These are phyloP conservation scores for Cucurbita argyrosperma DNA, from an alignment of 306 rosid species.

Conservation along the genomic window DNA sequence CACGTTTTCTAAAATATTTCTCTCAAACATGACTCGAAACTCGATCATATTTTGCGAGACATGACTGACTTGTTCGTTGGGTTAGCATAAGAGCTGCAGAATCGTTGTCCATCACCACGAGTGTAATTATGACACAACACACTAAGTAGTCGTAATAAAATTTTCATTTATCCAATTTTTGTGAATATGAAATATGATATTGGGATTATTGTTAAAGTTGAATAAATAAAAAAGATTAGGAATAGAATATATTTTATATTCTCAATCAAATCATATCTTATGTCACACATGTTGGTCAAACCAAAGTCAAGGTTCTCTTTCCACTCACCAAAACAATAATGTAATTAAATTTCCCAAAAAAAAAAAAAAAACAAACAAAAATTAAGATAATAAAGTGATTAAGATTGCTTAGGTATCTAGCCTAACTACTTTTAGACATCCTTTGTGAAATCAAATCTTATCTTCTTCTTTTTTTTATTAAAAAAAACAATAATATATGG, in stretches of 20 bases:
- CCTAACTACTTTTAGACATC: not conserved
- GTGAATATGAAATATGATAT: not conserved
- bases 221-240: not conserved
- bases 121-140: no score
- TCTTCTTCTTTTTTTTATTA: not conserved
- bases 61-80: no score
- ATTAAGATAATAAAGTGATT: not conserved
- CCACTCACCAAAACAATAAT: not conserved
- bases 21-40: no score
- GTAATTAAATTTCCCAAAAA: not conserved
- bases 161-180: not conserved
- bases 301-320: not conserved
- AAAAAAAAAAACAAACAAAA: not conserved
- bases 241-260: not conserved
- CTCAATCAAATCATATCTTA: not conserved
- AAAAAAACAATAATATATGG: not conserved
- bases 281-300: not conserved
- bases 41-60: no score
- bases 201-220: not conserved
- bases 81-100: no score
- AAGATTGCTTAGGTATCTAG: not conserved
- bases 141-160: no score
- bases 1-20: no score
- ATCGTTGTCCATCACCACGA: not conserved
- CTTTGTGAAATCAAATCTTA: not conserved